Evolutionary conservation across 2,329 filamentous ascomycete species (phyloP), one percentile per base, ranked within the genome.

Genomic region (Fusarium nygamai): DNA sequence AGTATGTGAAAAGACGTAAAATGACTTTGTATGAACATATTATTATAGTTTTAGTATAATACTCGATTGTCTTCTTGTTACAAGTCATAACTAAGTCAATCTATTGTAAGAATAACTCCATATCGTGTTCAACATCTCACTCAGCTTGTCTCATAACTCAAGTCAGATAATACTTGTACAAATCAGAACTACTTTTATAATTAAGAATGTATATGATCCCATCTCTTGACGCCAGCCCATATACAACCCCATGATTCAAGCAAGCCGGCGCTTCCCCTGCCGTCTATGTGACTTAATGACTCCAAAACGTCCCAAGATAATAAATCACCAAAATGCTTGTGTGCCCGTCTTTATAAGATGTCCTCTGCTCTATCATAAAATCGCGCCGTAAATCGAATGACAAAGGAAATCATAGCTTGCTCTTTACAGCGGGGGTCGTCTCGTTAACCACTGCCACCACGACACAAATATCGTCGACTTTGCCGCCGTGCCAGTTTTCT

Each of bases 391-490:
- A 73, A 76, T 57, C 56, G 56, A 46, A 33, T 51, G 41, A 56
- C 12, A 54, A 62, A 69, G 41, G 46, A 67, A 51, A 78, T 79
- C 66, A 84, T 61, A 84, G 71, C 72, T 84, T 84, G 79, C 81
- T 82, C 68, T 77, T 81, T 34, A 71, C 50, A 34, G 59, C 70
- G 8, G 70, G 61, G 24, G 66, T 54, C 24, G 92, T 90, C 75
- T 95, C 92, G 14, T 94, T 91, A 3, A 94, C 94, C 36, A 98
- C 86, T 38, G 92, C 90, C 20, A 95, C 92, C 58, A 99, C 86
- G 9, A 94, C 94, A 78, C 94, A 96, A 67, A 99, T 98, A 82
- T 99, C 96, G 81, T 99, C 96, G 27, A 97, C 90, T 83, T 99
- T 99, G 60, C 96, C 96, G 66, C 96, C 96, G 67, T 91, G 91